Base-by-base conservation (phyloP, 768 basidiomycete species). In the Mycena rebaudengoi region DNA sequence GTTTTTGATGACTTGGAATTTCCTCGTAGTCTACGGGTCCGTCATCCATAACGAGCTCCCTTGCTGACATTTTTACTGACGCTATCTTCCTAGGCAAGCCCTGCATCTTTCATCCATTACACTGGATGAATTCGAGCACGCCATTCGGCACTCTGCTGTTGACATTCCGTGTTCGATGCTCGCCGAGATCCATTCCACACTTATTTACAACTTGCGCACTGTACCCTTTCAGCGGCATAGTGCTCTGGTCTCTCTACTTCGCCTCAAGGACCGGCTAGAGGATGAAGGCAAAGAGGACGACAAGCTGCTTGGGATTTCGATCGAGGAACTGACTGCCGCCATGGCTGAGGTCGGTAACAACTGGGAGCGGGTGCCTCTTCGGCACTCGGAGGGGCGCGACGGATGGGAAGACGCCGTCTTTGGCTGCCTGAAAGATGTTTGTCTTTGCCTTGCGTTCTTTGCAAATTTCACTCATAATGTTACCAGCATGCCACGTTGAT, bases 331-430 rank as follows among this genome's bases (percentile, higher is more conserved):
- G 12, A 84, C 83, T 18, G 82, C 81, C 39, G 88, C 88, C 25
- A 88, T 92, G 86, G 88, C 89, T 33, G 92, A 92, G 64, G 82
- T 89, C 37, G 93, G 92, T n/a, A 92, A 91, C 71, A 91, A 89
- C 71, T 95, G 94, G 92, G 90, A 94, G 78, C 86, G 89, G 52
- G 85, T 91, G 4, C 89, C 91, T 26, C 76, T 94, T 64, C 84
- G 91, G 40, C 85, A 86, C 68, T 80, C 83, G 37, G 95, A 96
- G 69, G 85, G 87, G 25, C 87, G 95, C 43, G 86, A 88, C 68
- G 91, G 92, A 13, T 98, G 96, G 96, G 95, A 98, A 76, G 94
- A 95, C 67, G 91, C 94, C 16, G 82, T 98, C 21, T 82, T 96
- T 30, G 95, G 94, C 41, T 91, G 95, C 71, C 78, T 97, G 67